Conservation (phyloP, 805 yeast species). For the Helenozyma baotianmanensis region DNA sequence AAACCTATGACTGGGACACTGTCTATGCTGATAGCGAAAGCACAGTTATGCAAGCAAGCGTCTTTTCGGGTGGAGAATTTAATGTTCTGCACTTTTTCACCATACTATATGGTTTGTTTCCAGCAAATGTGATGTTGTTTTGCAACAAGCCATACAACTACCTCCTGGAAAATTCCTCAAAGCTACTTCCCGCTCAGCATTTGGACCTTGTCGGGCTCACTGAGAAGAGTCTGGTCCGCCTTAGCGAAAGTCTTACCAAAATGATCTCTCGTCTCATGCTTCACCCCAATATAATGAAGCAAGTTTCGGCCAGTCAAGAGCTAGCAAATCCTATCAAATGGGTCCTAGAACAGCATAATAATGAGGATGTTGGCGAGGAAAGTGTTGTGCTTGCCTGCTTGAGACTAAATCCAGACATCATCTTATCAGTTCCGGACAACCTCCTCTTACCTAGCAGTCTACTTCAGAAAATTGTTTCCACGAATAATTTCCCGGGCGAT, state of each 20-base stretch:
- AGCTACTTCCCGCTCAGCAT: slow-evolving; percentile 7
- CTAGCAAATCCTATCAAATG: slow-evolving; percentile 17
- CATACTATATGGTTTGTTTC: slow-evolving; percentile 55
- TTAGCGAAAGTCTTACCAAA: no score
- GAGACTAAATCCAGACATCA: slow-evolving; percentile 16
- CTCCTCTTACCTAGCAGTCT: slow-evolving; percentile 3
- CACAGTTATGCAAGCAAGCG: slow-evolving; percentile 6
- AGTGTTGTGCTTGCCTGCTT: slow-evolving; percentile 18
- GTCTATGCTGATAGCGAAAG: slow-evolving; percentile 11
- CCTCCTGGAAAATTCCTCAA: slow-evolving; percentile 17
- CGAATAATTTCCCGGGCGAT: slow-evolving; percentile 1
- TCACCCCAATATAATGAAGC: slow-evolving; percentile 45
- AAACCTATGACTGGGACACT: slow-evolving; percentile 16
- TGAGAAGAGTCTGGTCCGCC: no score
- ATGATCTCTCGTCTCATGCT: slow-evolving; percentile 25
- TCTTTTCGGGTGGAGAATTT: slow-evolving; percentile 18
- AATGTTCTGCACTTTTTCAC: slow-evolving; percentile 38
- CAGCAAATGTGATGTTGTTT: slow-evolving; percentile 44
- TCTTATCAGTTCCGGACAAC: slow-evolving; percentile 13
- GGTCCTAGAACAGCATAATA: slow-evolving; percentile 12
- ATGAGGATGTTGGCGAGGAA: slow-evolving; percentile 13
- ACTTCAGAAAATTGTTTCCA: slow-evolving; percentile 4
- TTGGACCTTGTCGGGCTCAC: neutral
- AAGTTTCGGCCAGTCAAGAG: slow-evolving; percentile 21
- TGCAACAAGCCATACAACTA: slow-evolving; percentile 39